phyloP scores from a whole-genome alignment of 83 land plant species.

The Isoetes engelmannii region DNA sequence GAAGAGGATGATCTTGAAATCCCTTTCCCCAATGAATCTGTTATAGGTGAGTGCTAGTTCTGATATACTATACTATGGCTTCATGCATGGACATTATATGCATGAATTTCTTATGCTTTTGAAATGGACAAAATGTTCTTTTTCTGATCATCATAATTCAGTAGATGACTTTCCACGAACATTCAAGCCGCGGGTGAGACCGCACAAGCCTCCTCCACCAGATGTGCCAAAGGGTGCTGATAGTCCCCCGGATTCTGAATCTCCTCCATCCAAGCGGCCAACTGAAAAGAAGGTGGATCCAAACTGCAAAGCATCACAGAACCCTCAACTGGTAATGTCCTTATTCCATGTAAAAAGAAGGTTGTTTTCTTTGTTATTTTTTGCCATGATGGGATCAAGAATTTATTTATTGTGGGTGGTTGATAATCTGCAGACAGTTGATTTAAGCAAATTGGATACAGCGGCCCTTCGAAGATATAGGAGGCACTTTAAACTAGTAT shows the following conservation, averaged over 20 bases:
- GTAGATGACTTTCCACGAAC: slow-evolving; percentile 54
- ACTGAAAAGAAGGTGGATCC: slow-evolving; percentile 46
- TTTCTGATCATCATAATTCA: neutral
- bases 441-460: slow-evolving; percentile 69
- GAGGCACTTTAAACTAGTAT: slow-evolving; percentile 12
- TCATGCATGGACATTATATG: neutral
- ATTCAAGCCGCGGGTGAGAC: slow-evolving; percentile 40
- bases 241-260: neutral
- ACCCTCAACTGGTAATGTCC: slow-evolving; percentile 24
- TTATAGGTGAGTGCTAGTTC: slow-evolving; percentile 33
- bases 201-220: slow-evolving; percentile 27
- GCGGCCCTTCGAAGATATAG: slow-evolving; percentile 69
- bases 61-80: slow-evolving; percentile 13
- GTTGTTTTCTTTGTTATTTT: neutral
- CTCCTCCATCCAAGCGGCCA: slow-evolving; percentile 42
- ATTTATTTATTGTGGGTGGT: neutral
- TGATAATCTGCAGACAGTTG: slow-evolving; percentile 46
- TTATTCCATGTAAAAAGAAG: slow-evolving; percentile 14
- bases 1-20: slow-evolving; percentile 37
- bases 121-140: slow-evolving; percentile 17
- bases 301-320: slow-evolving; percentile 37
- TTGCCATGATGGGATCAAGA: neutral
- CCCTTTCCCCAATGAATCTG: slow-evolving; percentile 37
- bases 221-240: neutral
- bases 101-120: neutral